Conservation (phyloP, 1,284 basidiomycete species). For the Apiotrichum sp. region DNA sequence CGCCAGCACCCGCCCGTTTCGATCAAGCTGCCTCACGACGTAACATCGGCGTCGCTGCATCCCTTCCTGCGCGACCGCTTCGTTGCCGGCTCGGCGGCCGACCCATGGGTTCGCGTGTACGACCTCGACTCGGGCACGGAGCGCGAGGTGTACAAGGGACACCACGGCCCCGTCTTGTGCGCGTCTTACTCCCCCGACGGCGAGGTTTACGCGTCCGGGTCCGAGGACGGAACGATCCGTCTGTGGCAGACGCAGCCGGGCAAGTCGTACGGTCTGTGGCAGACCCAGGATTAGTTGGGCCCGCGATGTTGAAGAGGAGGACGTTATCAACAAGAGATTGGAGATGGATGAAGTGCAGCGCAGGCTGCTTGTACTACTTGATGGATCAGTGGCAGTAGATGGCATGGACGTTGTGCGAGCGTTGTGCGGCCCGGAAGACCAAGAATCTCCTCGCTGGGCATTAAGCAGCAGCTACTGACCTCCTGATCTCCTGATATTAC, state of each 20-base stretch:
- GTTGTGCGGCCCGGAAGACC: no score
- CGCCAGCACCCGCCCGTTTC: constrained; percentile 52
- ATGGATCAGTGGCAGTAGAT: constrained; percentile 1
- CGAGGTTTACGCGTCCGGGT: constrained; percentile 95
- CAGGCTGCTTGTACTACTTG: not conserved
- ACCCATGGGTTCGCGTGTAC: constrained; percentile 96
- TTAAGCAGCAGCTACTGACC: no score
- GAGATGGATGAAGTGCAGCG: not conserved
- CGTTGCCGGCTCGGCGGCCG: constrained; percentile 79
- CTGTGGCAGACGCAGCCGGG: constrained; percentile 94
- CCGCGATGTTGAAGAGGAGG: no score
- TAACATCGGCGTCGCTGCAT: constrained; percentile 87
- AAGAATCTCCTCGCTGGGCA: no score
- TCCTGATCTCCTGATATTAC: no score
- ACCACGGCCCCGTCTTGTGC: constrained; percentile 94
- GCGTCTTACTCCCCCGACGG: constrained; percentile 94
- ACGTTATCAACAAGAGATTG: no score
- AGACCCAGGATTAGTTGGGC: constrained; percentile 50
- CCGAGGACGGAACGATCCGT: constrained; percentile 74
- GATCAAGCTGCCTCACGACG: constrained; percentile 63
- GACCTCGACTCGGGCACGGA: constrained; percentile 78
- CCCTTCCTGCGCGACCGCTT: constrained; percentile 83
- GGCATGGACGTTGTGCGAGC: no score
- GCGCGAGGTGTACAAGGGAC: constrained; percentile 87
- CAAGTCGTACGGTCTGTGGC: constrained; percentile 89